Evolutionary conservation across 2,329 filamentous ascomycete genomes (phyloP).

Genomic region (Trichoderma sp.): DNA sequence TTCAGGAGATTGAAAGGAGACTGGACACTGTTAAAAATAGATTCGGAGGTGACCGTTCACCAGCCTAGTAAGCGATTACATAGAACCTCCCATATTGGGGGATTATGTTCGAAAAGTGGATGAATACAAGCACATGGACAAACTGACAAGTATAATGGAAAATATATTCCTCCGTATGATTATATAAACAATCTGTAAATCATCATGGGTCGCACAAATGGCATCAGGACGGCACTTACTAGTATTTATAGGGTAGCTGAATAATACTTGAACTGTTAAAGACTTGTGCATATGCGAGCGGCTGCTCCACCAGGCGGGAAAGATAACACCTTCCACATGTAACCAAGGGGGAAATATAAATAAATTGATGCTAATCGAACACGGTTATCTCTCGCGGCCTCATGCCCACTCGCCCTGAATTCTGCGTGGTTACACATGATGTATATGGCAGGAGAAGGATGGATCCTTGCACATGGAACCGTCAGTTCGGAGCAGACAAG

Average conservation of each 20-base stretch:
- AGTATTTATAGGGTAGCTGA: background rate
- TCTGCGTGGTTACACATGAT: background rate
- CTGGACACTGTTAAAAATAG: background rate
- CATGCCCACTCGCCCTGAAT: background rate
- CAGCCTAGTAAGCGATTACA: background rate
- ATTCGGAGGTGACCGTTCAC: background rate
- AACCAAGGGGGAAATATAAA: background rate
- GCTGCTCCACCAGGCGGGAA: background rate
- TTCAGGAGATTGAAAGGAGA: background rate
- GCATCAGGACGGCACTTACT: background rate
- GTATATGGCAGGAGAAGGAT: background rate
- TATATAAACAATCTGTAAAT: background rate
- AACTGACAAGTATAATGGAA: background rate
- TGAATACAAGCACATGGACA: background rate
- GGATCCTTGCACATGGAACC: background rate
- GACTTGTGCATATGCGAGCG: background rate
- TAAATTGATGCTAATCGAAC: background rate
- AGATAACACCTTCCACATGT: background rate
- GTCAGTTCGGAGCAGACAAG: background rate
- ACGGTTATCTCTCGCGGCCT: background rate
- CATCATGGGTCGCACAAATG: background rate
- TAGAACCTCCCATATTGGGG: too few species aligned
- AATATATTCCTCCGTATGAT: background rate
- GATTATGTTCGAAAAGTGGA: background rate
- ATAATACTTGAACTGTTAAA: background rate